Evolutionary conservation across 164 flowering plant genomes (phyloP).

Genomic region (Echeveria elegans): DNA sequence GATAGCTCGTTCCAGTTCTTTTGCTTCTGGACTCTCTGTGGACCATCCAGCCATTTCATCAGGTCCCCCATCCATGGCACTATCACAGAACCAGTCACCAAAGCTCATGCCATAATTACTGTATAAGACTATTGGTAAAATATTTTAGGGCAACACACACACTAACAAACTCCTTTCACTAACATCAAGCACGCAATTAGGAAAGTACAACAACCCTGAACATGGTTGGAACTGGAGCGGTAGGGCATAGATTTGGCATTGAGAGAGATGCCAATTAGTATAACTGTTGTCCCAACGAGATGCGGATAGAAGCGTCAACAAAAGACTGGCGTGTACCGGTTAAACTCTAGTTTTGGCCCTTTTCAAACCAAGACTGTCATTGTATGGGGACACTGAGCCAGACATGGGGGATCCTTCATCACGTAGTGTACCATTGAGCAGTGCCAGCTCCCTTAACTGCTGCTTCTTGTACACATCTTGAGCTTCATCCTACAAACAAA

Average conservation of each 20-base stretch:
- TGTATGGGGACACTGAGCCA: constrained; percentile 84
- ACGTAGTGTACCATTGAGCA: constrained; percentile 89
- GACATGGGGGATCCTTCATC: constrained; percentile 92
- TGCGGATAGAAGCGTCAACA: background rate
- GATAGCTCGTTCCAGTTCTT: background rate
- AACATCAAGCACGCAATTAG: background rate
- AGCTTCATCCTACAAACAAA: constrained; percentile 62
- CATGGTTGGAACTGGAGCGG: background rate
- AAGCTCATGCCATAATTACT: background rate
- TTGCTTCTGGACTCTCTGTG: background rate
- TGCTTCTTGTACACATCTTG: constrained; percentile 87
- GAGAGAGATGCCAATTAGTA: background rate
- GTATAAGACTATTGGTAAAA: background rate
- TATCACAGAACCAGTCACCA: background rate
- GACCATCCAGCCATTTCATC: background rate
- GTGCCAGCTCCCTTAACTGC: constrained; percentile 91
- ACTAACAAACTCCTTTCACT: background rate
- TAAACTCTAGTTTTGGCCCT: constrained; percentile 93
- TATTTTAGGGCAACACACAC: background rate
- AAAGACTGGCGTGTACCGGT: constrained; percentile 1
- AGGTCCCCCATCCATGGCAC: background rate
- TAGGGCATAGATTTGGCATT: background rate
- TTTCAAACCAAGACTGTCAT: constrained; percentile 95
- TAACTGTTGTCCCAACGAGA: background rate
- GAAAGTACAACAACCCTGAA: background rate